Evolutionary conservation across 371 early-diverging fungal genomes (phyloP), one percentile per base, ranked within the genome.

Genomic region (Amoeboradix gromovi): DNA sequence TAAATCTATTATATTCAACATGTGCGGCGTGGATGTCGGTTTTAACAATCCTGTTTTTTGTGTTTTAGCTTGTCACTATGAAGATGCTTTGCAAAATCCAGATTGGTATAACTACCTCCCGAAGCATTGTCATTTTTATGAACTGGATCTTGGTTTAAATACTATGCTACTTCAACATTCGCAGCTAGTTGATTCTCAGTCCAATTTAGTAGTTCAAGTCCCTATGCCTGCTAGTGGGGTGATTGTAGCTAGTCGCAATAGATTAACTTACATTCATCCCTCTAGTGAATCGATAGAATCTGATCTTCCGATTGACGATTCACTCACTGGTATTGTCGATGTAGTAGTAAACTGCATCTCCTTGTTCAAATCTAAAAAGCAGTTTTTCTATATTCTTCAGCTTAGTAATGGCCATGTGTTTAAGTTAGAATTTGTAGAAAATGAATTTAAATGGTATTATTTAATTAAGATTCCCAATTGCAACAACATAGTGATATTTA

Each of bases 11-110:
- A 82, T 86, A 70, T 85, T 85, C 70, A 80, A 83, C 72, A 78
- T 87, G 66, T 86, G 86, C 30, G 95, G 88, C 27, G 82, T 95
- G 27, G 96, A 97, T 77, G 96, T 97, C 31, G 96, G 94, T 0
- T 97, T 87, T 73, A 96, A 97, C 72, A 97, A 95, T 76, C 98
- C 98, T 0, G 81, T 92, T 31, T 97, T 97, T 82, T 95, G 94
- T 0, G 83, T 85, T 71, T 75, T 97, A 32, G 97, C 94, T 74
- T 82, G 85, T 0, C 88, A 87, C 76, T 90, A 90, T 75, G 74
- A 82, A 12, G 97, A 91, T 31, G 83, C 86, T 0, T 90, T 90
- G 76, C 79, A 81, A 68, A 91, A 89, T 76, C 81, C 85, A 0
- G 81, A 85, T 17, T 86, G 87, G 2, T 86, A 87, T 73, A 89